Base-by-base conservation (phyloP, 305 asterid genomes). In the Fraxinus ornus region DNA sequence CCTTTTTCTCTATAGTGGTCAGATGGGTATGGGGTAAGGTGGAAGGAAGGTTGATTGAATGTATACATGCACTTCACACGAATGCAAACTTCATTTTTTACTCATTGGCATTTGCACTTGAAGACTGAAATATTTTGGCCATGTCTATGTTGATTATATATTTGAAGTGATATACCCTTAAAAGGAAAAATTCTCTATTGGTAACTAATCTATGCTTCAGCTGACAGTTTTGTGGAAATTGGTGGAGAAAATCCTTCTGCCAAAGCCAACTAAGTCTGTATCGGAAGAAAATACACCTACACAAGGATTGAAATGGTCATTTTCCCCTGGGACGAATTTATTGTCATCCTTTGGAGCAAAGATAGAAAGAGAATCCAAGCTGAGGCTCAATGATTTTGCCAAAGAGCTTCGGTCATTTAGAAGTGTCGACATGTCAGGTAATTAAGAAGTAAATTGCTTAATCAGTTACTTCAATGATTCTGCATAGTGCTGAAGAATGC, bases 221-320 rank as follows among this genome's bases (percentile, higher is more conserved):
- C 88, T 91, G 88, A 90, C 98, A 96, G 99, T 96, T 92, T 44
- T 96, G 77, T 94, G 99, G 98, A 96, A 96, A 90, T 82, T 96
- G 90, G 93, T 92, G 89, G 98, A 89, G 88, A 93, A 93, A 87
- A 81, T 94, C 68, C 88, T 92, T 73, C 81, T 87, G 76, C 97
- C 98, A 32, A 93, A 91, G 79, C 91, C 90, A 5, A 73, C 89
- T 1, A 90, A 83, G 78, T 77, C 97, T 33, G 79, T 84, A n/a
- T 80, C 89, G 15, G 93, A 90, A 78, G 95, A 89, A 85, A 92
- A 83, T 80, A 88, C 81, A 84, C 78, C 97, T 73, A 83, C 89
- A 80, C 89, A 87, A 21, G 98, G 95, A 80, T 41, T 86, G 85
- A 92, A 90, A 81, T 93, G 97, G 98, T 92, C 97, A 79, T 87